Evolutionary conservation across 345 rosid species (phyloP).

Genomic region (Turnera subulata): DNA sequence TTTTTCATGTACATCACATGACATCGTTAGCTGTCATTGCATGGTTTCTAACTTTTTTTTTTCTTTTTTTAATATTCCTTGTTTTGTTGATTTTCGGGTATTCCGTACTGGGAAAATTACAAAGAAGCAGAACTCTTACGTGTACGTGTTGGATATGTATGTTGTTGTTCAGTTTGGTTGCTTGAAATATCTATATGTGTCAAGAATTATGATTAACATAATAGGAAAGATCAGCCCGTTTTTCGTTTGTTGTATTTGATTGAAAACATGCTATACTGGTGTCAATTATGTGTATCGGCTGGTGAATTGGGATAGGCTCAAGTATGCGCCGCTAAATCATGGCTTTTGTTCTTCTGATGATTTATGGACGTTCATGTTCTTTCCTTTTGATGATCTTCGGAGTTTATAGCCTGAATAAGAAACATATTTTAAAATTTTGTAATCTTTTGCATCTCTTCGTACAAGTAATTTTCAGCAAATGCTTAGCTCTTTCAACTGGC

Average conservation of each 20-base stretch:
- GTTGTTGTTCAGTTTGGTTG: conserved; percentile 19
- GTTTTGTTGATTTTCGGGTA: conserved; percentile 50
- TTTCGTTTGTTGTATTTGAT: no score
- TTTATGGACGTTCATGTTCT: no score
- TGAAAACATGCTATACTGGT: no score
- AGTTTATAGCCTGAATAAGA: no score
- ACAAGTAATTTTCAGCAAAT: background rate
- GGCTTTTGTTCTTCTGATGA: no score
- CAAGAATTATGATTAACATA: no score
- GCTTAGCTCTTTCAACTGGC: conserved; percentile 9
- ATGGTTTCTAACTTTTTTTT: conserved; percentile 1
- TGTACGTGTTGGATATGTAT: conserved; percentile 87
- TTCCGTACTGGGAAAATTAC: conserved; percentile 58
- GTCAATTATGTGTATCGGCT: no score
- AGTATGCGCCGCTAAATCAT: no score
- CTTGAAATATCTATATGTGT: background rate
- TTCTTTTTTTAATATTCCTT: background rate
- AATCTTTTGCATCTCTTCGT: background rate
- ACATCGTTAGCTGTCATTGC: background rate
- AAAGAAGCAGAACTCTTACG: conserved; percentile 76
- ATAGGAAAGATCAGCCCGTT: background rate
- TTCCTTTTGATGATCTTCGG: no score
- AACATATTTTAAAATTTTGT: background rate
- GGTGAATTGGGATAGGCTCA: no score
- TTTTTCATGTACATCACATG: no score